A percentile compares a stretch with the other conserved stretches of the same genome.
Evolutionary conservation across 495 filamentous ascomycete genomes (phyloP).

Genomic region (Thermothielavioides terrestris): DNA sequence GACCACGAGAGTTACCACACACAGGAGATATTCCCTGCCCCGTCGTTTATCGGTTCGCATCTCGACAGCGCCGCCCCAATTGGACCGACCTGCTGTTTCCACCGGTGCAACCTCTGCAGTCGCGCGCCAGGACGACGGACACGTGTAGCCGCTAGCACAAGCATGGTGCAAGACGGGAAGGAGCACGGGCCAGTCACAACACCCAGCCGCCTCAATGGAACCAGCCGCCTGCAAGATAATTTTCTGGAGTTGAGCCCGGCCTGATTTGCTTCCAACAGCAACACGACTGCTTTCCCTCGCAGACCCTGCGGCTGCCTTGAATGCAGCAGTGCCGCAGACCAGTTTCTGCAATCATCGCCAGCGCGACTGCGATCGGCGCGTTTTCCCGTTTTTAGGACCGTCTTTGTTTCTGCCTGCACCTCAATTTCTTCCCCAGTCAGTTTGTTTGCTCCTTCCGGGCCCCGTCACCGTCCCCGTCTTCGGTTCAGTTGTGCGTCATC

Average conservation of each 20-base stretch:
- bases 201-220: slow-evolving; percentile 10
- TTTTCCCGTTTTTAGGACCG: not conserved
- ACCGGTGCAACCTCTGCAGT: not conserved
- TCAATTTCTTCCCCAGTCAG: not conserved
- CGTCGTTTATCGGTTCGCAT: too few species aligned
- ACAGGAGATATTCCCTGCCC: too few species aligned
- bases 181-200: slow-evolving; percentile 1
- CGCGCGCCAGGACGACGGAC: slow-evolving; percentile 10
- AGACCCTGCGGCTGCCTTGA: too few species aligned
- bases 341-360: not conserved
- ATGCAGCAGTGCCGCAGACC: too few species aligned
- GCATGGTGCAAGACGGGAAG: not conserved
- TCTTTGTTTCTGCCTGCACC: not conserved
- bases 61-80: too few species aligned
- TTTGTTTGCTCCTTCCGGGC: not conserved
- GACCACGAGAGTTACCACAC: too few species aligned
- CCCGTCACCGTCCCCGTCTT: not conserved
- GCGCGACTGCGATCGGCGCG: not conserved
- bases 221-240: slow-evolving; percentile 1
- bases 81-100: not conserved
- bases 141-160: slow-evolving; percentile 8
- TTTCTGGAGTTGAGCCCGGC: slow-evolving; percentile 1
- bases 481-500: slow-evolving; percentile 9
- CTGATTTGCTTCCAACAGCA: not conserved
- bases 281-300: too few species aligned